Evolutionary conservation across 2,329 filamentous ascomycete genomes (phyloP).

Genomic region (Talaromyces pinophilus): DNA sequence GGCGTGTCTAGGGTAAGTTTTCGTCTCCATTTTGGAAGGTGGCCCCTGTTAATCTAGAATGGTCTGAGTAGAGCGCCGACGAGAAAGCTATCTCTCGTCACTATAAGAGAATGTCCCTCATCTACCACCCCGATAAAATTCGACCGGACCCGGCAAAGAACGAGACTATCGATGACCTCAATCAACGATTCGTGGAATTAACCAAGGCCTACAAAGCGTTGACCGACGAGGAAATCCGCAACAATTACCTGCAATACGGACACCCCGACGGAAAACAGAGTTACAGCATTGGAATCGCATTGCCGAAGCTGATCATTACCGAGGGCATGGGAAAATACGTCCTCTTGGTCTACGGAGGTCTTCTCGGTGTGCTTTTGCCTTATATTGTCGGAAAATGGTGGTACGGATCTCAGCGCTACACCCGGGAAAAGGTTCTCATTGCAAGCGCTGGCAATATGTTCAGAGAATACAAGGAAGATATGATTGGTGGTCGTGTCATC

Average conservation of each 20-base stretch:
- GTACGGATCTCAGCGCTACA: conserved; percentile 93
- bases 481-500: conserved; percentile 77
- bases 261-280: conserved; percentile 98
- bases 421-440: conserved; percentile 89
- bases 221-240: conserved; percentile 94
- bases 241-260: conserved; percentile 94
- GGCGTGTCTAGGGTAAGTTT: conserved; percentile 72
- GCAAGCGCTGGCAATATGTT: conserved; percentile 94
- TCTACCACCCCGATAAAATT: conserved; percentile 90
- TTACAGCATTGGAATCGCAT: conserved; percentile 94
- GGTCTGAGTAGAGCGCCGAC: conserved; percentile 65
- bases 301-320: conserved; percentile 88
- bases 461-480: conserved; percentile 83
- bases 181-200: conserved; percentile 87
- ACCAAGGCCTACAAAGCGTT: conserved; percentile 98
- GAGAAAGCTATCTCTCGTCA: conserved; percentile 92
- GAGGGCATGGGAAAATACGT: conserved; percentile 97
- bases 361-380: conserved; percentile 86
- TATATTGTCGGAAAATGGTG: conserved; percentile 97
- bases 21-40: not conserved
- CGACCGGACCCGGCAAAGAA: conserved; percentile 82
- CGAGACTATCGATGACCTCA: conserved; percentile 80
- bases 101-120: conserved; percentile 83
- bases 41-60: conserved; percentile 11
- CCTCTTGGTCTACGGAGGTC: conserved; percentile 79